Evolutionary conservation across 768 basidiomycete species (phyloP), one percentile per base, ranked within the genome.

Genomic region (Suillus fuscotomentosus): DNA sequence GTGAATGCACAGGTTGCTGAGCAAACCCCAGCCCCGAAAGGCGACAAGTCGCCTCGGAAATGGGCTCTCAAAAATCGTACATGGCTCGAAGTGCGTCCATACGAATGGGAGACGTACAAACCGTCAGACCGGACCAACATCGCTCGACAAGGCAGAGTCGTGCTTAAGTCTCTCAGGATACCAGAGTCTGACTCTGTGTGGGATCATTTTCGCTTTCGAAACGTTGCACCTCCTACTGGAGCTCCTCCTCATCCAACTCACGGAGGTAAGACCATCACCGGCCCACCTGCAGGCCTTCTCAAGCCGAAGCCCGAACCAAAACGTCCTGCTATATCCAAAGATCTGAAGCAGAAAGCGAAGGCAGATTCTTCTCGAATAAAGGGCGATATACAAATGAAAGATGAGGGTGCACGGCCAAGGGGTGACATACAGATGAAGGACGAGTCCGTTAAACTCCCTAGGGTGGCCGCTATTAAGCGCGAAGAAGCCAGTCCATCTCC

Each of bases 21-120:
- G 63, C 78, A 76, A 42, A 68, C 61, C 2, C 68, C 75, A 0
- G 65, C 73, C 38, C 80, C 72, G 67, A 81, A 72, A 38, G 76
- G 75, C 2, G 73, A 76, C 63, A 77, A 78, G 24, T 75, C 79
- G 9, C 72, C 79, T 2, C 77, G 78, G 63, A 69, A 67, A 1
- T 92, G 88, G 81, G 70, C 76, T 39, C 83, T 91, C 65, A 89
- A 86, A 66, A 75, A 80, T 27, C 70, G 74, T 22, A 77, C 84
- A 3, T 92, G 90, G 90, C 79, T 79, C 41, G 87, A 92, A 69
- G 87, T 91, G 31, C 86, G 88, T 7, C 91, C 91, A 0, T 86
- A 81, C 63, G 88, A 86, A 66, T 89, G 84, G 81, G 77, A 81
- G 0, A 78, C 77, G 36, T 77, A 89, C 34, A 77, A 78, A 3